Conservation (phyloP, 1,284 basidiomycete species). For the Thelephora terrestris region DNA sequence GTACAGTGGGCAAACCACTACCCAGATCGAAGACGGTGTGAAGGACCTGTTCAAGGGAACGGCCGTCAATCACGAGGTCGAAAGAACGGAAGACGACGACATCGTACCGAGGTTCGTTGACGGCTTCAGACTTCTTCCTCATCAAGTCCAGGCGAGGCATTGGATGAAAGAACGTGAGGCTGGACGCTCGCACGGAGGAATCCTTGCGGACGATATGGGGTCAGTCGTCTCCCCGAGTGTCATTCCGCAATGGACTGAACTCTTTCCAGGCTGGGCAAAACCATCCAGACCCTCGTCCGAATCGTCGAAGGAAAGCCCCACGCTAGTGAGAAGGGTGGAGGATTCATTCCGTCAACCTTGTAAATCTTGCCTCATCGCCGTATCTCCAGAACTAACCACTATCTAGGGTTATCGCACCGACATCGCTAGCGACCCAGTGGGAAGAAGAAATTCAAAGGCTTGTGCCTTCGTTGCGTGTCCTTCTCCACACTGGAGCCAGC, state of each 20-base stretch:
- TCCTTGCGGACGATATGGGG: slow-evolving; percentile 92
- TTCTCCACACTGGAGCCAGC: slow-evolving; percentile 73
- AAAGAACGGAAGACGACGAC: slow-evolving; percentile 55
- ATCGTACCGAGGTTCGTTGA: slow-evolving; percentile 66
- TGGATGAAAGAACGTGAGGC: slow-evolving; percentile 88
- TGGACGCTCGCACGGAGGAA: slow-evolving; percentile 75
- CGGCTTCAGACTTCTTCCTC: slow-evolving; percentile 66
- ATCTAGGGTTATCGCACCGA: slow-evolving; percentile 47
- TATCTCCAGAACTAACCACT: slow-evolving; percentile 11
- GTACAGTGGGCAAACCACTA: not conserved
- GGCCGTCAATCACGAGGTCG: slow-evolving; percentile 32
- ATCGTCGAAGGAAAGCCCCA: slow-evolving; percentile 71
- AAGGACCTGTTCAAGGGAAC: slow-evolving; percentile 26
- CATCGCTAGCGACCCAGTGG: slow-evolving; percentile 59
- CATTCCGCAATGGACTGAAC: not conserved
- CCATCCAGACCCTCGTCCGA: slow-evolving; percentile 81
- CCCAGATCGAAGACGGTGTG: slow-evolving; percentile 10
- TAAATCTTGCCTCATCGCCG: slow-evolving; percentile 28
- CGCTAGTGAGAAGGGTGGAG: slow-evolving; percentile 60
- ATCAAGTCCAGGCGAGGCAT: slow-evolving; percentile 74
- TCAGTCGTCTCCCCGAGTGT: slow-evolving; percentile 19
- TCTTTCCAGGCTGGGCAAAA: slow-evolving; percentile 68
- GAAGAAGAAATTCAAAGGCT: slow-evolving; percentile 78
- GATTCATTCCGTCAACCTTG: slow-evolving; percentile 67
- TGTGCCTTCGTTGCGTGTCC: slow-evolving; percentile 57